phyloP scores from a whole-genome alignment of 306 rosid genomes.

The Glycine soja region DNA sequence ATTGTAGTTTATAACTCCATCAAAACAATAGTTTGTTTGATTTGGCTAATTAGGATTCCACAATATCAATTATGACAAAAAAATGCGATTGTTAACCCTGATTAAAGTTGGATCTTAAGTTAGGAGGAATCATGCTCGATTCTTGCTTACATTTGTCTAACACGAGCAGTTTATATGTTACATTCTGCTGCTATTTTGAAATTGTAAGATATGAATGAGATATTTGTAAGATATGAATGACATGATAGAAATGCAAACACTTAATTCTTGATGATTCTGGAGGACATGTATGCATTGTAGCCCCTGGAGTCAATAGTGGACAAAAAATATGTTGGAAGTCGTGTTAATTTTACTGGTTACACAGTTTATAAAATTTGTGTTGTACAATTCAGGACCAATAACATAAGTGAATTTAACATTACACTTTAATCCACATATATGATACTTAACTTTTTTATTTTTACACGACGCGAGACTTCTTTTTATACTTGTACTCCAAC shows the following conservation, averaged over 20 bases:
- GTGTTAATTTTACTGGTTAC: too few species aligned
- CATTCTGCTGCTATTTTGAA: not conserved
- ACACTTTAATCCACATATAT: too few species aligned
- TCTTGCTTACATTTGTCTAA: not conserved
- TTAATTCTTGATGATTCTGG: not conserved
- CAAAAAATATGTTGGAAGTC: too few species aligned
- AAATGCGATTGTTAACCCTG: not conserved
- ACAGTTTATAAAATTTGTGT: too few species aligned
- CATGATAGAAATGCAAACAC: not conserved
- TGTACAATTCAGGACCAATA: too few species aligned
- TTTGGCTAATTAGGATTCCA: conserved; percentile 38
- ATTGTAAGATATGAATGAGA: not conserved
- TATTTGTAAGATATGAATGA: not conserved
- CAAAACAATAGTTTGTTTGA: conserved; percentile 45
- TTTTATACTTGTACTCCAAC: too few species aligned
- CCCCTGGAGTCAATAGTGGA: not conserved
- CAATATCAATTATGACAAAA: conserved; percentile 13
- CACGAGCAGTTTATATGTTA: not conserved
- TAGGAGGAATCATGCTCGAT: conserved; percentile 25
- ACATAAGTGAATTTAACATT: too few species aligned
- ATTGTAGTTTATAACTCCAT: not conserved
- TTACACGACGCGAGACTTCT: fast-evolving
- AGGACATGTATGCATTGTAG: not conserved
- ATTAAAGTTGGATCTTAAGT: conserved; percentile 9
- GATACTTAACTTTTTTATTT: too few species aligned